phyloP scores from a whole-genome alignment of 2,329 filamentous ascomycete genomes.

The Aspergillus quadrilineatus region DNA sequence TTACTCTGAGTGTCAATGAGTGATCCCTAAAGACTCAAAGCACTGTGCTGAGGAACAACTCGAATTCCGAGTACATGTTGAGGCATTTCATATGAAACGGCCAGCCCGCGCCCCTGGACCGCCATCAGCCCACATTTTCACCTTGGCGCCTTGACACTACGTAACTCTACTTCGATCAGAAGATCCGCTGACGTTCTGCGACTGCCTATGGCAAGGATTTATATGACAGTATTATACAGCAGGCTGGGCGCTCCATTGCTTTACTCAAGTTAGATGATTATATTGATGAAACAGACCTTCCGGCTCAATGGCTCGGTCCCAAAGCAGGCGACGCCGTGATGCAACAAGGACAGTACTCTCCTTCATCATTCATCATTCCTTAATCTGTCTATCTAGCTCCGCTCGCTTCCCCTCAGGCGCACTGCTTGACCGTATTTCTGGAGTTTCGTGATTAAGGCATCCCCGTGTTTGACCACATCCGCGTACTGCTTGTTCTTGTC shows the following conservation, averaged over 20 bases:
- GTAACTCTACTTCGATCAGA: background rate
- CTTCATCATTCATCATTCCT: slow-evolving; percentile 3
- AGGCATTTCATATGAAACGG: too few species aligned
- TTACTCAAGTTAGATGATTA: slow-evolving; percentile 18
- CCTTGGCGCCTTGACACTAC: background rate
- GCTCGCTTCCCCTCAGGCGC: slow-evolving; percentile 87
- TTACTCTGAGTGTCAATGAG: too few species aligned
- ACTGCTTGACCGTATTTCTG: slow-evolving; percentile 99
- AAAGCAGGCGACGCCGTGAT: slow-evolving; percentile 3
- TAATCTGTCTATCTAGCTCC: slow-evolving; percentile 56
- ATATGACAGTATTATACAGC: slow-evolving; percentile 24
- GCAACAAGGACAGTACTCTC: slow-evolving; percentile 4
- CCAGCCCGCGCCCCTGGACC: too few species aligned
- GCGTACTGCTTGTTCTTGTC: slow-evolving; percentile 99
- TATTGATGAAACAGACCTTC: slow-evolving; percentile 12
- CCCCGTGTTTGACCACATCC: slow-evolving; percentile 95
- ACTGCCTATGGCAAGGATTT: slow-evolving; percentile 17
- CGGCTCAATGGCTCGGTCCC: slow-evolving; percentile 4
- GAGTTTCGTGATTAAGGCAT: slow-evolving; percentile 96
- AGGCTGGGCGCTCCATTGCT: slow-evolving; percentile 23
- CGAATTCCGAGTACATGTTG: too few species aligned
- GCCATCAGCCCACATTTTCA: slow-evolving; percentile 4
- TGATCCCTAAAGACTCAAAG: too few species aligned
- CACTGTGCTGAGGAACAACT: too few species aligned
- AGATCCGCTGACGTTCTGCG: slow-evolving; percentile 15